These are phyloP conservation scores for Phyllosticta citriasiana DNA, from an alignment of 2,329 filamentous ascomycete species.

Conservation along the genomic window DNA sequence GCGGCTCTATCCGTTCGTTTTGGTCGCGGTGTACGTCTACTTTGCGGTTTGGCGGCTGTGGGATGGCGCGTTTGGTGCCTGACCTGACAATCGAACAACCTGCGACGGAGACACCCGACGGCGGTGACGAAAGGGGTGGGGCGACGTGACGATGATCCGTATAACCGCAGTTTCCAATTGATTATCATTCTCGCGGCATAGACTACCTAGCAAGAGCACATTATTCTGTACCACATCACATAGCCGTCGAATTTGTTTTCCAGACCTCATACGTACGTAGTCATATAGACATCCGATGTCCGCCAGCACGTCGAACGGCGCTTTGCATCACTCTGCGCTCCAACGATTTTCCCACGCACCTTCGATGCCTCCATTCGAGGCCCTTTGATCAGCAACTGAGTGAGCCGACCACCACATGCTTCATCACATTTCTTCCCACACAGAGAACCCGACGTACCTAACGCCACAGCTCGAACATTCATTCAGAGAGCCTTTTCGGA, in stretches of 20 bases:
- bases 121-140: background rate
- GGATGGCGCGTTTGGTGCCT: background rate
- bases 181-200: background rate
- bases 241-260: background rate
- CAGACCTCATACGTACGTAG: background rate
- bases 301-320: background rate
- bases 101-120: background rate
- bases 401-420: background rate
- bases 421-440: background rate
- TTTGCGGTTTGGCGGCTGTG: slow-evolving; percentile 16
- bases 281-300: background rate
- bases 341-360: background rate
- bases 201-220: background rate
- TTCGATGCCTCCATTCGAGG: background rate
- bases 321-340: background rate
- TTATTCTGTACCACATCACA: background rate
- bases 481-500: background rate
- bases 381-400: background rate
- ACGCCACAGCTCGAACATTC: too few species aligned
- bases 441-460: background rate
- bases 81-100: background rate
- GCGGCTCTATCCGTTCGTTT: slow-evolving; percentile 13
- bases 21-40: slow-evolving; percentile 12
- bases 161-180: background rate
- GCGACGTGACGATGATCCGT: background rate